Conservation (phyloP, 805 yeast species). For the Saccharomyces jurei region DNA sequence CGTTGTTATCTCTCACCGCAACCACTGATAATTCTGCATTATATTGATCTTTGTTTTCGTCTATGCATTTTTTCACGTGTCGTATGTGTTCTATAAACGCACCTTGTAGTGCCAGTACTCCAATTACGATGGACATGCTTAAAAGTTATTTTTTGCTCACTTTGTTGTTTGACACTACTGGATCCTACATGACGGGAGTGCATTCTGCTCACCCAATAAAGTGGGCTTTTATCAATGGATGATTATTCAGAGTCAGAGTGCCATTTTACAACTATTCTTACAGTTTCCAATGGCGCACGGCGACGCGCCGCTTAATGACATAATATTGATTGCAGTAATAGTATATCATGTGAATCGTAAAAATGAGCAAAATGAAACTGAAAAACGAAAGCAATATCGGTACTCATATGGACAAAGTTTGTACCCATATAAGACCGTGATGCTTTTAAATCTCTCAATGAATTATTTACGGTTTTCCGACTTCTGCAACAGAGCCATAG, state of each 20-base stretch:
- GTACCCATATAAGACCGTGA: neutral
- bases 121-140: conserved; percentile 33
- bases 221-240: neutral
- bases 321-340: neutral
- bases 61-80: conserved; percentile 36
- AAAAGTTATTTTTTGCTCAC: too few relatives aligned
- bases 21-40: conserved; percentile 27
- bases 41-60: conserved; percentile 17
- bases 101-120: conserved; percentile 74
- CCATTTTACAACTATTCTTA: neutral
- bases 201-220: neutral
- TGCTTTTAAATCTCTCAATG: neutral
- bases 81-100: conserved; percentile 64
- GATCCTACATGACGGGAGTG: neutral
- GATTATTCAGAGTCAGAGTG: neutral
- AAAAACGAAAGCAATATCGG: neutral
- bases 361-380: neutral
- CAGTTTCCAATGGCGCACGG: neutral
- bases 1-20: conserved; percentile 46
- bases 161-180: neutral
- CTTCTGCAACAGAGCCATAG: neutral
- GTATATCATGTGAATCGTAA: neutral
- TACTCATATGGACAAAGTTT: neutral
- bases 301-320: neutral
- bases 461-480: too few relatives aligned